Conservation (phyloP, 1,139 yeast species). For the Sporopachydermia cereana region DNA sequence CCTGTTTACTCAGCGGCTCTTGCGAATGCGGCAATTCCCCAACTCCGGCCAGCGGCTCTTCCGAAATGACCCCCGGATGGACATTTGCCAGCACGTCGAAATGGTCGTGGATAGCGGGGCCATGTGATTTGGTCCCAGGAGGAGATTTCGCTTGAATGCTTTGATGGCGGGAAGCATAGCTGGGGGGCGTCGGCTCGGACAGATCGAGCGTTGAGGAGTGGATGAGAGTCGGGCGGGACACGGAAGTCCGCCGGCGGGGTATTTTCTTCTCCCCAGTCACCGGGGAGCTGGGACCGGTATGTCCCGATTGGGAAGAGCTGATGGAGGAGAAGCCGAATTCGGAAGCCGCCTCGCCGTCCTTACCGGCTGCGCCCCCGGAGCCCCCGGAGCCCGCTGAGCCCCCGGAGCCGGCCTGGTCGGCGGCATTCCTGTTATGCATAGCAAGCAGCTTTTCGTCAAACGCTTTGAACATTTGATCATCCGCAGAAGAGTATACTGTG, state of each 20-base stretch:
- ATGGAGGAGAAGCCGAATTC: not conserved
- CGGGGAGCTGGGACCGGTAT: not conserved
- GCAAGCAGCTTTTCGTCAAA: slow-evolving; percentile 3
- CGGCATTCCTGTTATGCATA: not conserved
- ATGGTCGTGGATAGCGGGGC: too few species aligned
- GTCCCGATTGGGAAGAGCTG: not conserved
- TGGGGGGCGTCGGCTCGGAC: not conserved
- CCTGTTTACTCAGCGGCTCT: not conserved
- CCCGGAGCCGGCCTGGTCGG: not conserved
- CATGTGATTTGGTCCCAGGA: too few species aligned
- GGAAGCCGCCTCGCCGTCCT: not conserved
- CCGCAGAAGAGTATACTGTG: slow-evolving; percentile 2
- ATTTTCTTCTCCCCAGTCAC: not conserved
- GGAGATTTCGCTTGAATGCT: not conserved
- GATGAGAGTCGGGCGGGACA: not conserved
- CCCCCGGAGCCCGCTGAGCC: not conserved
- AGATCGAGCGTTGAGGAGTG: not conserved
- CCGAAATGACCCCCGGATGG: not conserved
- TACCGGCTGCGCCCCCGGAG: not conserved
- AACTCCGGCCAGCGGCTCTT: slow-evolving; percentile 5
- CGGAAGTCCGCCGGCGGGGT: not conserved
- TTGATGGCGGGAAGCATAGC: slow-evolving; percentile 2
- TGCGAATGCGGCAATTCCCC: not conserved
- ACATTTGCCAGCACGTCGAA: not conserved
- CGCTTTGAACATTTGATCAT: slow-evolving; percentile 5